phyloP scores from a whole-genome alignment of 257 asterid species.

The Buddleja alternifolia region DNA sequence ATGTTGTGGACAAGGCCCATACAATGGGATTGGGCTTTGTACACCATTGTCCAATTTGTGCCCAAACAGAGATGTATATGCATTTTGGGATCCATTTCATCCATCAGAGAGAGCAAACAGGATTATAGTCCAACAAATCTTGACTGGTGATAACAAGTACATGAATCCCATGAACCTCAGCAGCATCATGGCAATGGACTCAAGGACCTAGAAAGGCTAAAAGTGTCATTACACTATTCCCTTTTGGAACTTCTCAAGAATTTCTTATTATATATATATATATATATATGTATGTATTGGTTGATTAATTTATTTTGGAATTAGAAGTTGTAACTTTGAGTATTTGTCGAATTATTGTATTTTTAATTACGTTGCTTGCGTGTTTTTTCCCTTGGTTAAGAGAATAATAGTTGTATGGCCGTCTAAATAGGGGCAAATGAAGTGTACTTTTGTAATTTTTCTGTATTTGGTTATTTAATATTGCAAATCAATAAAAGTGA shows the following conservation, averaged over 20 bases:
- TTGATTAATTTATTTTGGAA: constrained; percentile 17
- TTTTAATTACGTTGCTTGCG: neutral
- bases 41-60: constrained; percentile 69
- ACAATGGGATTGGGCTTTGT: constrained; percentile 78
- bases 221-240: neutral
- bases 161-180: constrained; percentile 81
- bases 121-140: constrained; percentile 60
- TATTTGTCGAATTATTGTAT: neutral
- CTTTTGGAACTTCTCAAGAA: neutral
- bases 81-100: constrained; percentile 83
- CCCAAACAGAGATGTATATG: constrained; percentile 72
- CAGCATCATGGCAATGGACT: constrained; percentile 52
- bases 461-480: neutral
- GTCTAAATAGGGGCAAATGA: neutral
- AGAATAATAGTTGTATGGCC: constrained; percentile 2
- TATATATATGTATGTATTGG: constrained; percentile 18
- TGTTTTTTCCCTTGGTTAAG: neutral
- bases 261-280: neutral
- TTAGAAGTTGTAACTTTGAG: neutral
- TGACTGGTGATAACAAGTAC: constrained; percentile 50
- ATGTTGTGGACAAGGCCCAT: constrained; percentile 88
- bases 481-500: neutral
- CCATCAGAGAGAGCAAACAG: constrained; percentile 77
- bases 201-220: constrained; percentile 39
- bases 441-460: no score